A percentile compares a stretch with the other conserved stretches of the same genome.
phyloP scores from a whole-genome alignment of 2,329 filamentous ascomycete genomes.

The Cordyceps militaris region DNA sequence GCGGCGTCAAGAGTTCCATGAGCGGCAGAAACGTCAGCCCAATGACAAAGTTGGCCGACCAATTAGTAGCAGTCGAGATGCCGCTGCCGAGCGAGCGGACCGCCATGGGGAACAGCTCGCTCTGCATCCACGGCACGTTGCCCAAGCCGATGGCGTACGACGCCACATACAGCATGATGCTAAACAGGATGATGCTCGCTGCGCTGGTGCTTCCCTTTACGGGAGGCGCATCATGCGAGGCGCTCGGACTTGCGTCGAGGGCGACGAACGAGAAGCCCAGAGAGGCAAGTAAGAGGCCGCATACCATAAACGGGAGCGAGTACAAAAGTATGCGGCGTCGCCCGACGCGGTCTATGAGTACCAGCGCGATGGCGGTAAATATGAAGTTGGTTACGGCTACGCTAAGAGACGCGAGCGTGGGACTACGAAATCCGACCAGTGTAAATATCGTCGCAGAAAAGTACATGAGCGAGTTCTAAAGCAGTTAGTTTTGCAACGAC shows the following conservation, averaged over 20 bases:
- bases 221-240: slow-evolving; percentile 16
- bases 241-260: slow-evolving; percentile 23
- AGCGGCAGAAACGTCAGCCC: slow-evolving; percentile 83
- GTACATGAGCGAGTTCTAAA: slow-evolving; percentile 82
- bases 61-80: slow-evolving; percentile 73
- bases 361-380: slow-evolving; percentile 68
- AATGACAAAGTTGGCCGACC: slow-evolving; percentile 79
- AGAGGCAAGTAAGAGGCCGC: slow-evolving; percentile 64
- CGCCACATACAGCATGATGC: slow-evolving; percentile 77
- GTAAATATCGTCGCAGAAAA: slow-evolving; percentile 79
- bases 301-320: slow-evolving; percentile 77
- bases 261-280: slow-evolving; percentile 63
- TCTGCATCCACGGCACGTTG: slow-evolving; percentile 94
- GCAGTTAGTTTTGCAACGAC: background rate
- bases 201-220: slow-evolving; percentile 22
- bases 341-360: slow-evolving; percentile 72
- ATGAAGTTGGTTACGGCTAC: slow-evolving; percentile 79
- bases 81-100: slow-evolving; percentile 68
- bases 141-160: slow-evolving; percentile 82
- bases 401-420: slow-evolving; percentile 71
- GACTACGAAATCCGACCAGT: slow-evolving; percentile 68
- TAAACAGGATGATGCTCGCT: slow-evolving; percentile 57
- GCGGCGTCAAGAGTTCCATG: slow-evolving; percentile 68
- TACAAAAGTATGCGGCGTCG: slow-evolving; percentile 72
- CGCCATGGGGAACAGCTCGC: slow-evolving; percentile 75